Evolutionary conservation across 352 stramenopile species (phyloP), one percentile per base, ranked within the genome.

Genomic region (Achlya hypogyna): DNA sequence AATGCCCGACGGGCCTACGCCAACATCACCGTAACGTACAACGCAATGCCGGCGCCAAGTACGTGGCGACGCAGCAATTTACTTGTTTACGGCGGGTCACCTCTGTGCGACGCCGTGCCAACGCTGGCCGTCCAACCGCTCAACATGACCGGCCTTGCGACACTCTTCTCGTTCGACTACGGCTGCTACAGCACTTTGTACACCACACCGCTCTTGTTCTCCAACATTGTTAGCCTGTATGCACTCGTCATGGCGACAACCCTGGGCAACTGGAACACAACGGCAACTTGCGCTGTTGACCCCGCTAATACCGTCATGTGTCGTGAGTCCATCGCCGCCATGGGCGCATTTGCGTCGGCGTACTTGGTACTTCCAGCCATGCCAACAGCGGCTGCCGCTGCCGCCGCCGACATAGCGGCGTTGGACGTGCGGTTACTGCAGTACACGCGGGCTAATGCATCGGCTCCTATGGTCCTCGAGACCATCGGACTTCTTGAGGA

Each of bases 401-500:
- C 42, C 27, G 22, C 8, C 35, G 27, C 23, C 20, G 14, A 25
- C 2, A n/a, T 65, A 6, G 5, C 18, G 16, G 45, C 40, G 29
- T 12, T 65, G 25, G 35, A 65, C 29, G 35, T 65, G 34, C 22
- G 35, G 12, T 34, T 65, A 0, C 9, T 65, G 54, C 54, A 63
- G 29, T 63, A 51, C 28, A 28, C 5, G 12, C 54, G 16, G 3
- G 16, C 5, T 4, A 25, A 38, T 18, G 35, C 32, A 4, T 38
- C 34, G 16, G 2, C 25, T 31, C 35, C 58, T 27, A 23, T 53
- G 12, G 28, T 1, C 20, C 4, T 42, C 4, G n/a, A 6, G 2
- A n/a, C 14, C 22, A n/a, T 38, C 28, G 25, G 25, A 20, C 10
- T 65, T 20, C 8, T 65, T 4, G 32, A 65, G 23, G 51, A 38